Conservation (phyloP, 805 yeast genomes). For the Yamadazyma sp. region DNA sequence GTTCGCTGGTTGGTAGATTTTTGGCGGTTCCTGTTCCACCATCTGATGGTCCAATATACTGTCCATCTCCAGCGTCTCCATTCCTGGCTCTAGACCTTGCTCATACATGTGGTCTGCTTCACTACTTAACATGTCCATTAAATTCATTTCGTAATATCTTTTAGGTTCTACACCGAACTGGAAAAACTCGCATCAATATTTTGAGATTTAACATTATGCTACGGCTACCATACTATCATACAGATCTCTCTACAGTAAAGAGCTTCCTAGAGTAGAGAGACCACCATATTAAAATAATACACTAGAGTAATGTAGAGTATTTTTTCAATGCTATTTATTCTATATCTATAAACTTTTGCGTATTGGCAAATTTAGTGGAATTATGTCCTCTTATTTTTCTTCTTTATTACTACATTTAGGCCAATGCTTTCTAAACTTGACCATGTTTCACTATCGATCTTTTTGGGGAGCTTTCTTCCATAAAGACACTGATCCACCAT, state of each 20-base stretch:
- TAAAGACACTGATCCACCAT: conserved; percentile 92
- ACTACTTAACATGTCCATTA: conserved; percentile 37
- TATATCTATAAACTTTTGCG: not conserved
- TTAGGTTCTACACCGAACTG: not conserved
- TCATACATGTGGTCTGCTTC: conserved; percentile 23
- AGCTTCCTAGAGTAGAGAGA: too few species aligned
- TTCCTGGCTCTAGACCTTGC: conserved; percentile 3
- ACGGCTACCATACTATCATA: too few species aligned
- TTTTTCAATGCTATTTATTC: not conserved
- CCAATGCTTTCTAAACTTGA: conserved; percentile 61
- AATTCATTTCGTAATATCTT: too few species aligned
- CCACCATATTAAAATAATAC: too few species aligned
- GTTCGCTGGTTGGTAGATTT: conserved; percentile 16
- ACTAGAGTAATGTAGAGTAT: conserved; percentile 1
- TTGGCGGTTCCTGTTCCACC: conserved; percentile 6
- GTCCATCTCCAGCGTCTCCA: conserved; percentile 8
- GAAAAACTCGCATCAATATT: too few species aligned
- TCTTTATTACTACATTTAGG: conserved; percentile 35
- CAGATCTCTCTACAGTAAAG: too few species aligned
- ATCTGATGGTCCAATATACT: conserved; percentile 10
- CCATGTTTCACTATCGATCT: conserved; percentile 73
- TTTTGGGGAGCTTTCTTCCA: conserved; percentile 83
- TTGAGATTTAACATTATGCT: too few species aligned
- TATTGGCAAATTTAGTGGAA: conserved; percentile 1
- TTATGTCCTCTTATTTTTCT: conserved; percentile 20